Evolutionary conservation across 257 asterid genomes (phyloP).

Genomic region (Solanum tacnaense): DNA sequence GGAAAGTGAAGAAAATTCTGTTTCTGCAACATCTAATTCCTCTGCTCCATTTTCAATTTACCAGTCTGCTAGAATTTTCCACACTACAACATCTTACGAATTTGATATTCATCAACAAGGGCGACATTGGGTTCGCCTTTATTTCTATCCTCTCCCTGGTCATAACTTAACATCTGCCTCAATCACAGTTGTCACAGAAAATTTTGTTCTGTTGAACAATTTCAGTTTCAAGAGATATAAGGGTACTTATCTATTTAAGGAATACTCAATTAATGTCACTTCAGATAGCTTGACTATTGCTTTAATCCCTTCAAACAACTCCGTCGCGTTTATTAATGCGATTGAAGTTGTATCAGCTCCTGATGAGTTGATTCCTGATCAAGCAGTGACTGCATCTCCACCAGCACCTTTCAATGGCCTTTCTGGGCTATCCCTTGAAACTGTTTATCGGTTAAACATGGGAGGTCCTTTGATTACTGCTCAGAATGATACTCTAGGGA

Average conservation of each 20-base stretch:
- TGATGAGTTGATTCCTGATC: slow-evolving; percentile 39
- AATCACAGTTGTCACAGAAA: slow-evolving; percentile 49
- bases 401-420: slow-evolving; percentile 28
- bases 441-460: slow-evolving; percentile 59
- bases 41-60: slow-evolving; percentile 52
- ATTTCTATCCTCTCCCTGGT: slow-evolving; percentile 47
- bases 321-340: slow-evolving; percentile 62
- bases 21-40: slow-evolving; percentile 36
- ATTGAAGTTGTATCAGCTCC: slow-evolving; percentile 67
- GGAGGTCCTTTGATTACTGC: slow-evolving; percentile 66
- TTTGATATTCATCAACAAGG: slow-evolving; percentile 37
- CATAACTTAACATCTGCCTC: slow-evolving; percentile 44
- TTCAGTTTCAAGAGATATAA: slow-evolving; percentile 34
- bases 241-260: slow-evolving; percentile 46
- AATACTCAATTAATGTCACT: slow-evolving; percentile 52
- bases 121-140: slow-evolving; percentile 67
- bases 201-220: slow-evolving; percentile 50
- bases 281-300: slow-evolving; percentile 32
- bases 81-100: slow-evolving; percentile 39
- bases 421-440: slow-evolving; percentile 41
- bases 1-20: slow-evolving; percentile 31
- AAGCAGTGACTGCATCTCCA: slow-evolving; percentile 28
- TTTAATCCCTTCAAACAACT: slow-evolving; percentile 46
- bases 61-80: slow-evolving; percentile 46
- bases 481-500: slow-evolving; percentile 61